phyloP scores from a whole-genome alignment of 2,329 filamentous ascomycete genomes.

The Raffaelea deltoideospora region DNA sequence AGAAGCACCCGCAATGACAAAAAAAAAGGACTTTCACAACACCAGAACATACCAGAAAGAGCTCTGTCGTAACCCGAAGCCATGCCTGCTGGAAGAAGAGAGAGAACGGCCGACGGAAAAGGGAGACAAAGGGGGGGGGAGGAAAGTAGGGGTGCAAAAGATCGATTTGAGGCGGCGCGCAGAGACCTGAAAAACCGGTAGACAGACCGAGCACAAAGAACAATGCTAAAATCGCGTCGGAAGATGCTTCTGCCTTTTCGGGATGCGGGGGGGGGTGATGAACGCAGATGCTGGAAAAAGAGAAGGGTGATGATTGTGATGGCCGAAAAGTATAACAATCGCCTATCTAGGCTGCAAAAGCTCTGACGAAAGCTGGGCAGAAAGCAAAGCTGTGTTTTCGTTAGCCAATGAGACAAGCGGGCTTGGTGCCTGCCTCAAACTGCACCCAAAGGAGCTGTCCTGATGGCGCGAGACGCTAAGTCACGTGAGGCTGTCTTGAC shows the following conservation, averaged over 20 bases:
- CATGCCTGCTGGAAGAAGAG: slow-evolving; percentile 29
- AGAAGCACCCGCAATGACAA: no score
- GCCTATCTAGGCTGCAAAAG: slow-evolving; percentile 10
- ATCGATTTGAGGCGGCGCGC: no score
- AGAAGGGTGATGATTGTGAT: not conserved
- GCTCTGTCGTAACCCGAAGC: slow-evolving; percentile 98
- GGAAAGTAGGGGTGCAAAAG: not conserved
- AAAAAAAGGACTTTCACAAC: no score
- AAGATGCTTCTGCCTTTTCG: not conserved
- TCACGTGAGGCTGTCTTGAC: no score
- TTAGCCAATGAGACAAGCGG: no score
- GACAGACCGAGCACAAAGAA: no score
- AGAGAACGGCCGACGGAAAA: not conserved
- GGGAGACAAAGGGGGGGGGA: not conserved
- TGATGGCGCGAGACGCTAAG: no score
- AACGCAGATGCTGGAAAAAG: not conserved
- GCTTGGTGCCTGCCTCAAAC: no score
- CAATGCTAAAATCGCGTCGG: not conserved
- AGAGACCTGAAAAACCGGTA: no score
- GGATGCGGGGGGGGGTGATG: not conserved
- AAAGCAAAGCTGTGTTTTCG: no score
- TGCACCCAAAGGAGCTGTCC: no score
- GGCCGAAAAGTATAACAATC: not conserved
- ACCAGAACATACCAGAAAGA: slow-evolving; percentile 73
- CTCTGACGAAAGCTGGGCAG: slow-evolving; percentile 11